Evolutionary conservation across 2,329 filamentous ascomycete genomes (phyloP), one percentile per base, ranked within the genome.

Genomic region (Alternaria arborescens): DNA sequence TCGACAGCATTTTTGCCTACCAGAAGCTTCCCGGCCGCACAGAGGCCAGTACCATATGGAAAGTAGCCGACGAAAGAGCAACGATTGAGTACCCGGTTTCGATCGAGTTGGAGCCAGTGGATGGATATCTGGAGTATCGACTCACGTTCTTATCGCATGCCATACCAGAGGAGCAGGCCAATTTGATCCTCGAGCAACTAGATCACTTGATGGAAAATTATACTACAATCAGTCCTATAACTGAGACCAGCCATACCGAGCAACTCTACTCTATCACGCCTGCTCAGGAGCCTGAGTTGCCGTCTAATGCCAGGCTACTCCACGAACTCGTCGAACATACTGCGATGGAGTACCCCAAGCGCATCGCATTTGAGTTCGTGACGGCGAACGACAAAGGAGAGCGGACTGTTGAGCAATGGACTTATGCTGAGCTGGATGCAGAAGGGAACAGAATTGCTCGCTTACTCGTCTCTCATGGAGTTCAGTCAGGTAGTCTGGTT

Each of bases 1-100:
- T 97, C 68, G 93, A 97, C 71, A 94, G 93, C 0, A 82, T 97
- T 1, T 87, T 97, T 60, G 90, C 92, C 0, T 94, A 93, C 71
- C 94, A 97, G 71, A 92, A 91, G 65, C 71, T 82, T 59, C 20
- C 64, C 8, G 57, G 30, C 10, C 66, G 79, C 52, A 18, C 66
- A 54, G 36, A 55, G 60, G 36, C 48, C 61, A 67, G 57, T 2
- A 53, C 67, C 79, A 32, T 83, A 0, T 96, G 91, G 90, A 80
- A 81, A 7, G 65, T 91, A 0, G 64, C 87, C 1, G 81, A 87
- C 16, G 93, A 97, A 60, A 81, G 86, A 52, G 89, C 91, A 6
- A 86, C 84, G 1, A 87, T 91, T 2, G 91, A 96, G 68, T 97
- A 94, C 75, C 83, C 90, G 0, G 80, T 96, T 0, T 97, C 94